These are phyloP conservation scores for Sordariomycetes sp. DNA, from an alignment of 2,329 filamentous ascomycete genomes.

Conservation along the genomic window DNA sequence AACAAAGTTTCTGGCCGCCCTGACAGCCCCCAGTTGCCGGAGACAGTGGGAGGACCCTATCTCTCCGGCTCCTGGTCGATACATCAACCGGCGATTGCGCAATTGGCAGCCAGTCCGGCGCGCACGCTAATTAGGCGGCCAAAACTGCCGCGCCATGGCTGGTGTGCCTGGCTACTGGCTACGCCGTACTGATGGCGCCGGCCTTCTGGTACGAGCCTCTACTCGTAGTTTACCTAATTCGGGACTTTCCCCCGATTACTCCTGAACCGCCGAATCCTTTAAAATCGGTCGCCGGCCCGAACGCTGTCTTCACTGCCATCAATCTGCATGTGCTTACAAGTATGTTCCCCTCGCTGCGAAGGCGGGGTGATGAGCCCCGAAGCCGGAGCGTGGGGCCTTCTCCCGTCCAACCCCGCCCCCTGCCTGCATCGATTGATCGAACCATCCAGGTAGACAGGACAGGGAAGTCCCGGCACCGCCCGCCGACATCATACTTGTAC, in stretches of 20 bases:
- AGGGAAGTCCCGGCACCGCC: not conserved
- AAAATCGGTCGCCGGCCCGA: not conserved
- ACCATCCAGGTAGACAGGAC: not conserved
- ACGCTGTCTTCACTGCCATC: not conserved
- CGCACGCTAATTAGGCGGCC: not conserved
- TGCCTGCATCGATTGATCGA: not conserved
- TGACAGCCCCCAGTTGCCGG: not conserved
- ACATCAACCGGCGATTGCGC: not conserved
- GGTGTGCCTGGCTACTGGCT: not conserved
- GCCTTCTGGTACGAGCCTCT: not conserved
- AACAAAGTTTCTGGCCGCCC: not conserved
- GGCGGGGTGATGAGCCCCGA: not conserved
- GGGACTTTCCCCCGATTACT: not conserved
- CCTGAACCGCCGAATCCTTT: not conserved
- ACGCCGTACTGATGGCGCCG: not conserved
- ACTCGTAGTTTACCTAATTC: no score
- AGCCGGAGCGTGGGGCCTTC: not conserved
- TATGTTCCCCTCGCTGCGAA: not conserved
- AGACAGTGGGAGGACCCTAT: not conserved
- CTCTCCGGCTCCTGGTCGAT: not conserved
- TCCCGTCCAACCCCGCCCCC: not conserved
- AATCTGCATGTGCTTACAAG: not conserved
- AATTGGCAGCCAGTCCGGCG: not conserved
- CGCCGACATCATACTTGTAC: not conserved
- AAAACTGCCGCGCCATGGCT: not conserved